Conservation (phyloP, 78 protist genomes). For the Chrysochromulina tobinii region DNA sequence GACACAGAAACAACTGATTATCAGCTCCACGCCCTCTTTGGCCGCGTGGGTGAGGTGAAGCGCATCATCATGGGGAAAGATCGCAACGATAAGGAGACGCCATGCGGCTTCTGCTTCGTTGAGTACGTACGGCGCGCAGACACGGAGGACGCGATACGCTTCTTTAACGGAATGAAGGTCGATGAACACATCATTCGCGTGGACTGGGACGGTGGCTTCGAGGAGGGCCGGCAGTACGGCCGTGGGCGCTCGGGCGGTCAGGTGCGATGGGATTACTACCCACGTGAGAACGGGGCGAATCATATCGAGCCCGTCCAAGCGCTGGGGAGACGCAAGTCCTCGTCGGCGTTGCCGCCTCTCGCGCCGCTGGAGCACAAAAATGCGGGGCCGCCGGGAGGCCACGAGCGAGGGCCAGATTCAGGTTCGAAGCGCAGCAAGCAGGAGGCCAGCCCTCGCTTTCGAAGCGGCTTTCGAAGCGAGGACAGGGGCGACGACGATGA, state of each 20-base stretch:
- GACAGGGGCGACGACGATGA: background rate
- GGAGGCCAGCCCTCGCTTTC: slow-evolving; percentile 14
- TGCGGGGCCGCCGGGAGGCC: too few relatives aligned
- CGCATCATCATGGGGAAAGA: slow-evolving; percentile 94
- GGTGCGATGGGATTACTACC: slow-evolving; percentile 85
- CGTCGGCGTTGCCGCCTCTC: background rate
- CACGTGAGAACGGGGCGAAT: slow-evolving; percentile 58
- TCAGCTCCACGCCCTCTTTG: slow-evolving; percentile 86
- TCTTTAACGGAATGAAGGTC: slow-evolving; percentile 76
- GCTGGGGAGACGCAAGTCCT: background rate
- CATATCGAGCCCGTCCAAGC: background rate
- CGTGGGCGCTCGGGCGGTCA: slow-evolving; percentile 88
- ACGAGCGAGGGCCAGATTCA: background rate
- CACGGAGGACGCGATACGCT: slow-evolving; percentile 77
- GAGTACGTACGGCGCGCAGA: slow-evolving; percentile 86
- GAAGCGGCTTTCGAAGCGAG: background rate
- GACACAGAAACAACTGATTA: slow-evolving; percentile 89
- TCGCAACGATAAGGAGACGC: slow-evolving; percentile 69
- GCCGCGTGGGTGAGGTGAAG: slow-evolving; percentile 72
- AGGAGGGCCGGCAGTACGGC: slow-evolving; percentile 94
- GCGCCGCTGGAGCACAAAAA: background rate
- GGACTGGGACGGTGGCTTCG: slow-evolving; percentile 95
- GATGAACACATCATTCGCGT: slow-evolving; percentile 86
- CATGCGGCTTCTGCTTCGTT: slow-evolving; percentile 97
- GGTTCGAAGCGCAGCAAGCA: background rate